A percentile compares a stretch with the other conserved stretches of the same genome.
phyloP scores from a whole-genome alignment of 2,329 filamentous ascomycete genomes.

The Alternaria viburni region DNA sequence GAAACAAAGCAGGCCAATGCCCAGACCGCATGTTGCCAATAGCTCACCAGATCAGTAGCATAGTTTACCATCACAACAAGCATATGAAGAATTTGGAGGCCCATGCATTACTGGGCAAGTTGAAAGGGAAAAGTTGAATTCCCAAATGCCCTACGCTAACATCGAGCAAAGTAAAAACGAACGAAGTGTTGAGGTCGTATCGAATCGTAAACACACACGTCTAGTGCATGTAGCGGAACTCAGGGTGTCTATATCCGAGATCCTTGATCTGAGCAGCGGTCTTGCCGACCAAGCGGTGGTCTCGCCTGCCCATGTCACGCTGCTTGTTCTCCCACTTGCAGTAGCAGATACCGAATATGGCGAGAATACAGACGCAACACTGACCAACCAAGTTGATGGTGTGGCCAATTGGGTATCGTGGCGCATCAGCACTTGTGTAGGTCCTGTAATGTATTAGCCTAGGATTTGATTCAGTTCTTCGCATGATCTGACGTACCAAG shows the following conservation, averaged over 20 bases:
- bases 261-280: conserved; percentile 55
- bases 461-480: background rate
- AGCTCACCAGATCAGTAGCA: background rate
- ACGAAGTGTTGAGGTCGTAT: conserved; percentile 12
- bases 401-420: conserved; percentile 76
- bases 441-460: conserved; percentile 65
- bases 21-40: background rate
- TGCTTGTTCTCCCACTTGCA: conserved; percentile 61
- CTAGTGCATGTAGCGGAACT: conserved; percentile 62
- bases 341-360: conserved; percentile 59
- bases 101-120: background rate
- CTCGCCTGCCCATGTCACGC: conserved; percentile 56
- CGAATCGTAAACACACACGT: background rate
- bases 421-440: conserved; percentile 62
- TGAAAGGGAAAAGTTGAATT: conserved; percentile 5
- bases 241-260: conserved; percentile 62
- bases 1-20: background rate
- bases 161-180: conserved; percentile 6
- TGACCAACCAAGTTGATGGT: conserved; percentile 65
- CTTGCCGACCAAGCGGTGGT: conserved; percentile 58
- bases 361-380: conserved; percentile 53
- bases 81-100: background rate
- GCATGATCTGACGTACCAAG: conserved; percentile 44
- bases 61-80: background rate
- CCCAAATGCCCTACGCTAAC: background rate